These are phyloP conservation scores for Afroboletus lepidellus DNA, from an alignment of 1,284 basidiomycete genomes.

Conservation along the genomic window DNA sequence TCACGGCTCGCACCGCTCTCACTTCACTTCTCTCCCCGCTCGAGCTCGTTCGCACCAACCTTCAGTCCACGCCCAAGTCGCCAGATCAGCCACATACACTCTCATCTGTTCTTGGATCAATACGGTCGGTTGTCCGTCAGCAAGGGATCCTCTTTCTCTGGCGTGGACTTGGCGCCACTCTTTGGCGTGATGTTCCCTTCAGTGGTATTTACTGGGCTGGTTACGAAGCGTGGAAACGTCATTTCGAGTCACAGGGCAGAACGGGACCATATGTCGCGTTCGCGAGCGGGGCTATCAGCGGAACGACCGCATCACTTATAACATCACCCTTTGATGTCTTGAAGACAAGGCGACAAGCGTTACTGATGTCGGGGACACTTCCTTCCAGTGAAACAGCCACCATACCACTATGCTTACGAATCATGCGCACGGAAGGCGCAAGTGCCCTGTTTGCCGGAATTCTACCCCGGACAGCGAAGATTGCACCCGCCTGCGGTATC, in stretches of 20 bases:
- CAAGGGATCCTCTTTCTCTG: constrained; percentile 78
- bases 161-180: constrained; percentile 87
- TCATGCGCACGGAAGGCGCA: constrained; percentile 77
- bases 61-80: constrained; percentile 82
- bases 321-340: constrained; percentile 97
- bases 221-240: constrained; percentile 65
- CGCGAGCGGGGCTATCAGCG: constrained; percentile 78
- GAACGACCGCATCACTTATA: constrained; percentile 80
- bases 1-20: constrained; percentile 78
- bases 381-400: constrained; percentile 45
- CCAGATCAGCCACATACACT: constrained; percentile 72
- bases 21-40: constrained; percentile 85
- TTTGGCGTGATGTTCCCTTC: constrained; percentile 98
- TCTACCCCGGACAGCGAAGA: constrained; percentile 88
- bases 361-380: constrained; percentile 54
- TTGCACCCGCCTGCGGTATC: constrained; percentile 97
- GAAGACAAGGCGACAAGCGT: constrained; percentile 88
- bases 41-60: constrained; percentile 90
- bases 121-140: constrained; percentile 58
- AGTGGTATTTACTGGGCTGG: constrained; percentile 90
- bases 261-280: constrained; percentile 77
- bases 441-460: constrained; percentile 84
- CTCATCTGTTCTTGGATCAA: constrained; percentile 60
- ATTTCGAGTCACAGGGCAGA: constrained; percentile 49
- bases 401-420: constrained; percentile 63